phyloP scores from a whole-genome alignment of 768 basidiomycete genomes.

The Lactarius sp. region DNA sequence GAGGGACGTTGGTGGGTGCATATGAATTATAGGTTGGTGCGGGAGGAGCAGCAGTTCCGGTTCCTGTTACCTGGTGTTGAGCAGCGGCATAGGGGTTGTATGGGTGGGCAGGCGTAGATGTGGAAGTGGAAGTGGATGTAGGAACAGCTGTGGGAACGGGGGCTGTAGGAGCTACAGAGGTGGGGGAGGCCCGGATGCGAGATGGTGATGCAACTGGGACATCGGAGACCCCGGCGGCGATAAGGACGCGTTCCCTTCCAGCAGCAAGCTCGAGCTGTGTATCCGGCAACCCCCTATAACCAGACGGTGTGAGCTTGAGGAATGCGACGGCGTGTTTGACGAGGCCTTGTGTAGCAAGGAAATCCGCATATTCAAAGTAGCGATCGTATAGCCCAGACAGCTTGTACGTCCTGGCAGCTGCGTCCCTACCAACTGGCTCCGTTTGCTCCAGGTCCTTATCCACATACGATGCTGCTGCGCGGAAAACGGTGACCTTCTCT shows the following conservation, averaged over 20 bases:
- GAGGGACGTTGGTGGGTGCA: constrained; percentile 18
- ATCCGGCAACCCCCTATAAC: constrained; percentile 62
- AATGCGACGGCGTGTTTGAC: constrained; percentile 77
- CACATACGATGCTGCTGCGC: constrained; percentile 73
- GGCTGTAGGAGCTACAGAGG: constrained; percentile 23
- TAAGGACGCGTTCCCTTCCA: constrained; percentile 44
- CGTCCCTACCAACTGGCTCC: constrained; percentile 36
- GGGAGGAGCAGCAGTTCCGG: constrained; percentile 21
- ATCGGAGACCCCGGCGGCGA: constrained; percentile 34
- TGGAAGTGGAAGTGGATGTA: constrained; percentile 8
- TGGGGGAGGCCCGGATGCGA: constrained; percentile 20
- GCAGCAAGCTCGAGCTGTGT: constrained; percentile 37
- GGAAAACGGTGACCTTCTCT: constrained; percentile 95
- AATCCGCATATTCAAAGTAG: constrained; percentile 93
- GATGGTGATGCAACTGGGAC: constrained; percentile 30
- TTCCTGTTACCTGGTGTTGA: constrained; percentile 26
- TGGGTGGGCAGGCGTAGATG: constrained; percentile 3
- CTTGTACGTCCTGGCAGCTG: constrained; percentile 65
- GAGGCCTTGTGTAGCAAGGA: constrained; percentile 87
- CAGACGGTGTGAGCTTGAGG: constrained; percentile 70
- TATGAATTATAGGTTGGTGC: constrained; percentile 26
- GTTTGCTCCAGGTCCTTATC: constrained; percentile 58
- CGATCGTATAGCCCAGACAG: constrained; percentile 83
- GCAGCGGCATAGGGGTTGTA: constrained; percentile 27
- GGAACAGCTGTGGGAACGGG: constrained; percentile 25